Base-by-base conservation (phyloP, 805 yeast species). In the Barnettozyma californica region DNA sequence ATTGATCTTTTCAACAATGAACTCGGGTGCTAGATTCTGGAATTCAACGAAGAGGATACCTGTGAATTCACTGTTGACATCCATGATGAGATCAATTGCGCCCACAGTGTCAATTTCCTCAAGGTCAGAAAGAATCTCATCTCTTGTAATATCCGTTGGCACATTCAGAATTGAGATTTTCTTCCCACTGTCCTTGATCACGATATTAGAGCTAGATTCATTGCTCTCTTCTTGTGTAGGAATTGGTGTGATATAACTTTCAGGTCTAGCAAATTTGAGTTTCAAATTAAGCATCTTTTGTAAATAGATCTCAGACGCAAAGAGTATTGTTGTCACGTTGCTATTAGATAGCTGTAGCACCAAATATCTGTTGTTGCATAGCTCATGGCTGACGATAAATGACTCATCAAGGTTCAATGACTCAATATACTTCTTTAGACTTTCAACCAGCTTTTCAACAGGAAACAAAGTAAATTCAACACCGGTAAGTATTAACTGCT, bases 31-130 rank as follows among this genome's bases (percentile, higher is more conserved):
- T 1, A 48, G 20, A 6, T 27, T 19, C 9, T 50, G 45, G 19
- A 64, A 74, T 48, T 79, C 80, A 29, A 75, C 76, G 65, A 83
- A 83, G 2, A 79, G 84, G 21, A 80, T 60, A 1, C 89, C 89
- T 50, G 71, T 66, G 1, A 81, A 72, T n/a, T 70, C 73, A 42
- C 72, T 74, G 6, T 74, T 69, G 38, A 70, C 69, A 51, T 78
- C 81, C 13, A 71, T 61, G 14, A 81, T 54, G 18, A 79, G 55
- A 36, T 71, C 69, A 36, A 80, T 66, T 0, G 68, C 64, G 20
- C 62, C 60, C 1, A 82, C 53, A 16, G 57, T 51, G 0, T 77
- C 77, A 47, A 74, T 68, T 3, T 68, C 66, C 20, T 56, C 58
- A 10, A 83, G 60, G 9, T 68, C 65, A 18, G 74, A 75, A 3